A percentile compares a stretch with the other conserved stretches of the same genome.
These are phyloP conservation scores for Salix suchowensis DNA, from an alignment of 345 rosid species.

Conservation along the genomic window DNA sequence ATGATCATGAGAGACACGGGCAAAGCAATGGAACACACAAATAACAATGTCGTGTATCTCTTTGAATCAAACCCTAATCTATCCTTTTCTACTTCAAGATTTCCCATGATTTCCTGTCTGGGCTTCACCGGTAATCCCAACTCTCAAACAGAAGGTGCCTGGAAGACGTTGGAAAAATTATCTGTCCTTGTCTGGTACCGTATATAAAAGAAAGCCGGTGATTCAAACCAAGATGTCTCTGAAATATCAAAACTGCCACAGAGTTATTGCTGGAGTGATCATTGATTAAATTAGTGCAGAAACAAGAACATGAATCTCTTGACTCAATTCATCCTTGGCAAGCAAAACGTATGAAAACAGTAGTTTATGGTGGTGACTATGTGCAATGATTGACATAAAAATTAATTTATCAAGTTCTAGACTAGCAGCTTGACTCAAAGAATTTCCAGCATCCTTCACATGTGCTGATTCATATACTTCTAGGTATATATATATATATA, in stretches of 20 bases:
- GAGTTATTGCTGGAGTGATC: not conserved
- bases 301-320: not conserved
- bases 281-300: not conserved
- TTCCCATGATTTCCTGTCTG: conserved; percentile 5
- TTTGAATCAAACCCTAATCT: not conserved
- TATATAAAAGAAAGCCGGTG: not conserved
- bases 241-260: not conserved
- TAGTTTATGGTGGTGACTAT: not conserved
- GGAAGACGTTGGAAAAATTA: not conserved
- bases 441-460: not conserved
- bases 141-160: not conserved
- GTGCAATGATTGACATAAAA: not conserved
- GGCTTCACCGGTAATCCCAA: not conserved
- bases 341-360: not conserved
- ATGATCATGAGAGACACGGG: not conserved
- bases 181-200: not conserved
- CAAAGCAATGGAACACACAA: not conserved
- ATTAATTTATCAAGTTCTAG: not conserved
- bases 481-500: too few relatives aligned
- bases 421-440: not conserved
- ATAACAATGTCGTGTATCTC: not conserved
- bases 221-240: not conserved
- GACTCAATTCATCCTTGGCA: not conserved
- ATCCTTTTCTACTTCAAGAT: not conserved
- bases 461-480: not conserved